These are phyloP conservation scores for Erodium maritimum DNA, from an alignment of 345 rosid genomes.

Conservation along the genomic window DNA sequence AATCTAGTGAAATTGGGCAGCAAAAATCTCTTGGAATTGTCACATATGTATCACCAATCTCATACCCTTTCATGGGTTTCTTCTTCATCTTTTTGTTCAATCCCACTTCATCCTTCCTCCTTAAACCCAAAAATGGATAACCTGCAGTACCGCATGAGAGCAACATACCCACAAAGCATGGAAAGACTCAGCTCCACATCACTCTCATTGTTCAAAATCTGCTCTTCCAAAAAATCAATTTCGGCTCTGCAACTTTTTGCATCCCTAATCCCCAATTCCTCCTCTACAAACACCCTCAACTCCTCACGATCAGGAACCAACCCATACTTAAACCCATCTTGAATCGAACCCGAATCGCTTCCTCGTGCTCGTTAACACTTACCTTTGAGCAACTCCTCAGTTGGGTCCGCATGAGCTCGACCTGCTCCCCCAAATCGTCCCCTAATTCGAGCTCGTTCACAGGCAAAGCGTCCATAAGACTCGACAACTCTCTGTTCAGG, in stretches of 20 bases:
- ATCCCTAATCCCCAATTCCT: slow-evolving; percentile 46
- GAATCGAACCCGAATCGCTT: slow-evolving; percentile 46
- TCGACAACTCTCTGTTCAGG: slow-evolving; percentile 70
- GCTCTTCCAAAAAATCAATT: slow-evolving; percentile 87
- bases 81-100: slow-evolving; percentile 60
- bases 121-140: slow-evolving; percentile 65
- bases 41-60: slow-evolving; percentile 61
- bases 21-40: slow-evolving; percentile 70
- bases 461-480: slow-evolving; percentile 85
- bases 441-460: slow-evolving; percentile 37
- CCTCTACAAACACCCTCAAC: slow-evolving; percentile 47
- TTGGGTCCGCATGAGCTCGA: slow-evolving; percentile 58
- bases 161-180: slow-evolving; percentile 73
- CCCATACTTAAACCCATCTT: slow-evolving; percentile 59
- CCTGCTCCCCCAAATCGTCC: slow-evolving; percentile 71
- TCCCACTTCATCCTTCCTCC: no score
- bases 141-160: slow-evolving; percentile 61
- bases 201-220: slow-evolving; percentile 68
- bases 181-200: slow-evolving; percentile 76
- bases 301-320: slow-evolving; percentile 27
- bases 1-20: slow-evolving; percentile 73
- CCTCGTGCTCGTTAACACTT: slow-evolving; percentile 58
- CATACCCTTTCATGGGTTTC: slow-evolving; percentile 53
- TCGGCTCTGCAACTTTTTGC: slow-evolving; percentile 50
- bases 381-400: slow-evolving; percentile 41